Evolutionary conservation across 306 rosid species (phyloP).

Genomic region (Cicer yamashitae): DNA sequence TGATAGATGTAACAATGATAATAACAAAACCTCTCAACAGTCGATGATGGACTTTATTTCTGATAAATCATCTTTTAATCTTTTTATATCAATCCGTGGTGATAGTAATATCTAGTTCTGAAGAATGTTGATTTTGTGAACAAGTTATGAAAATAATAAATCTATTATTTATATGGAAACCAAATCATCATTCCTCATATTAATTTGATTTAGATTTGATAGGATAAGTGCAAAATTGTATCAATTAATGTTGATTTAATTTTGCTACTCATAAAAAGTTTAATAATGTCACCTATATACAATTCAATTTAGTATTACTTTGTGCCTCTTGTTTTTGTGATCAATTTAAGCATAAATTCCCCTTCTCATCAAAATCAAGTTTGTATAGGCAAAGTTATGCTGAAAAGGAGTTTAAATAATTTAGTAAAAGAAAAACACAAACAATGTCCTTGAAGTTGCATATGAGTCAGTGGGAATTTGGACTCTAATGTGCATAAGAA

Average conservation of each 20-base stretch:
- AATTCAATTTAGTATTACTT: background rate
- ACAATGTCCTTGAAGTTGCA: background rate
- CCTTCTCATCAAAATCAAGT: background rate
- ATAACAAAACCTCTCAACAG: background rate
- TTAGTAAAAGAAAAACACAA: background rate
- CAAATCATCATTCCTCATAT: background rate
- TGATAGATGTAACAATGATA: background rate
- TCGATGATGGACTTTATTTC: too few relatives aligned
- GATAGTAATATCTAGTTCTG: background rate
- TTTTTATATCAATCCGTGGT: background rate
- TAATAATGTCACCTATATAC: background rate
- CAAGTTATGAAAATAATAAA: background rate
- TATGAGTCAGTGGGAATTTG: background rate
- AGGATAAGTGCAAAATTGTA: background rate
- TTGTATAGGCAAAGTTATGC: background rate
- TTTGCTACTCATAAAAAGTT: background rate
- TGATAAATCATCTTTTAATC: background rate
- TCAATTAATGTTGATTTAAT: background rate
- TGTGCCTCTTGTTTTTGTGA: background rate
- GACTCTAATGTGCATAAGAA: too few relatives aligned
- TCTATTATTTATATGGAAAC: background rate
- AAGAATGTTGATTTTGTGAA: background rate
- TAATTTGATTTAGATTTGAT: conserved; percentile 12
- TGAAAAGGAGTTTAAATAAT: background rate
- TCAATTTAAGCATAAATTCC: background rate